phyloP scores from a whole-genome alignment of 2,329 filamentous ascomycete genomes.

The Trichoderma breve region DNA sequence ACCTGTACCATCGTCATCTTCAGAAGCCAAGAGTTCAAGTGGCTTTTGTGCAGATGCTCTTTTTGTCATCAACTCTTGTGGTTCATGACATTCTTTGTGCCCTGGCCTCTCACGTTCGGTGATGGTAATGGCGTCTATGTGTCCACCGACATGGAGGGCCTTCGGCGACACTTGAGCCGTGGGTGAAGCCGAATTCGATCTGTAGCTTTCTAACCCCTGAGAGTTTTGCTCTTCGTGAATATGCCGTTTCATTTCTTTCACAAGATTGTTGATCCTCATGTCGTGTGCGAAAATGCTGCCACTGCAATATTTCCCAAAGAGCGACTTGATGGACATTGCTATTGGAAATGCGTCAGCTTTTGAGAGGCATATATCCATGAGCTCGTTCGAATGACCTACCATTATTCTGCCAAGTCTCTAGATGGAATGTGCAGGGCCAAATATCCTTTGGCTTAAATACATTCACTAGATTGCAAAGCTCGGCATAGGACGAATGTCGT shows the following conservation, averaged over 20 bases:
- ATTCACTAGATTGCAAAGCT: constrained; percentile 69
- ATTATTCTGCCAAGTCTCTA: constrained; percentile 58
- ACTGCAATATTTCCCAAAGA: constrained; percentile 72
- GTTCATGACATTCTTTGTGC: not conserved
- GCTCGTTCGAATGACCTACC: constrained; percentile 28
- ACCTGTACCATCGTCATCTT: not conserved
- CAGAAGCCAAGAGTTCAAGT: not conserved
- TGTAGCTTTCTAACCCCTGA: not conserved
- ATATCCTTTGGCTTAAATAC: constrained; percentile 72
- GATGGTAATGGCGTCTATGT: not conserved
- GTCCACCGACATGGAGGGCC: no score
- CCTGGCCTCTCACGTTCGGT: not conserved
- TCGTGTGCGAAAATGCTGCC: constrained; percentile 64
- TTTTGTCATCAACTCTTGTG: no score
- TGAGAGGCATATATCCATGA: not conserved
- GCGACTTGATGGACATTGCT: constrained; percentile 59
- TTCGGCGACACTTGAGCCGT: not conserved
- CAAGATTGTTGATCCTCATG: constrained; percentile 47
- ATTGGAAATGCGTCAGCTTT: not conserved
- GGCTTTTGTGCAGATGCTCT: not conserved
- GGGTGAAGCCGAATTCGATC: not conserved
- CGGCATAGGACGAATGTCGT: constrained; percentile 80
- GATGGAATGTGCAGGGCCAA: constrained; percentile 76
- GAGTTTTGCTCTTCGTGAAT: not conserved
- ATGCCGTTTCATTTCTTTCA: not conserved